Percentiles rank a stretch among this genome's conserved stretches.
phyloP scores from a whole-genome alignment of 2,329 filamentous ascomycete genomes.

The Scedosporium apiospermum region DNA sequence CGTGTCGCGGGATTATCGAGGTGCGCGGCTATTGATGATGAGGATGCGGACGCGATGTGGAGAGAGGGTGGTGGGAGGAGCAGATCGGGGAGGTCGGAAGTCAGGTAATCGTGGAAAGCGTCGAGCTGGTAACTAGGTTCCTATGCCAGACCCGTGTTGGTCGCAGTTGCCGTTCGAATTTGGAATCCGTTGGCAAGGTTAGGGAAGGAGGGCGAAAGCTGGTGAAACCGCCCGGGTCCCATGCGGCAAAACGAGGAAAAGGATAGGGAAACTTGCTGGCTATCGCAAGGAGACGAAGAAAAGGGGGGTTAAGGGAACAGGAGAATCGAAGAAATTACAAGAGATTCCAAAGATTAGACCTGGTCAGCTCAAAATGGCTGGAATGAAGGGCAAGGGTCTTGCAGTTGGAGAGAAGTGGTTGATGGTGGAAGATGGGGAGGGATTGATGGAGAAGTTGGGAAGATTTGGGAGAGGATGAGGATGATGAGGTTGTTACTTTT shows the following conservation, averaged over 20 bases:
- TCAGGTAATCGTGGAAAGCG: not conserved
- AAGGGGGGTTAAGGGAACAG: not conserved
- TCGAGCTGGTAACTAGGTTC: not conserved
- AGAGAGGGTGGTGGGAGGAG: not conserved
- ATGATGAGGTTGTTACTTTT: constrained; percentile 5
- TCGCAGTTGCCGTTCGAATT: not conserved
- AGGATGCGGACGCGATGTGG: not conserved
- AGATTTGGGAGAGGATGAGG: not conserved
- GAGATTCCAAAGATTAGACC: not conserved
- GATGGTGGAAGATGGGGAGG: not conserved
- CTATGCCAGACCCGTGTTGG: not conserved
- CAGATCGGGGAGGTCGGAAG: not conserved
- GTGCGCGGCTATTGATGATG: not conserved
- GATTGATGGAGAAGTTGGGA: constrained; percentile 1
- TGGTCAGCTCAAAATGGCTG: not conserved
- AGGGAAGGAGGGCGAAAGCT: not conserved
- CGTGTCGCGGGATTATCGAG: not conserved
- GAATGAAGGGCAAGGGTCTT: not conserved
- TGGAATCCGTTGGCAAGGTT: not conserved
- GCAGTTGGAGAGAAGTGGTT: not conserved
- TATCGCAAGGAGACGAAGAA: constrained; percentile 3
- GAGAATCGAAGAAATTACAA: not conserved
- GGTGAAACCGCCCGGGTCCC: constrained; percentile 7
- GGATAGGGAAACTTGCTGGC: not conserved
- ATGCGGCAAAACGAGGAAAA: constrained; percentile 3